phyloP scores from a whole-genome alignment of 495 filamentous ascomycete species.

The Podospora pseudoanserina region DNA sequence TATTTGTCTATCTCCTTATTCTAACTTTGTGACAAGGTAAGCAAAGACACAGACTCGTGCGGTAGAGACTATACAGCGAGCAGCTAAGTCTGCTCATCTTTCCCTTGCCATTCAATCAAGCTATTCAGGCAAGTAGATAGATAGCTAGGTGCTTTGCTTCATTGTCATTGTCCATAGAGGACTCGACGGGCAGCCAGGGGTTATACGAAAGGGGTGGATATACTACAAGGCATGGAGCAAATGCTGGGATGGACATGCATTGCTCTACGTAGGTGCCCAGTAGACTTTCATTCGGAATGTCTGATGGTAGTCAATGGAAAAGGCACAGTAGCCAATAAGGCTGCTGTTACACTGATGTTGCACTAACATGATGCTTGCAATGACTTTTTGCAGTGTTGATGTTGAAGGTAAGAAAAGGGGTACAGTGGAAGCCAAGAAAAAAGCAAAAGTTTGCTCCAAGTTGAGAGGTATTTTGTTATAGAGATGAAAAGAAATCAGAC shows the following conservation, averaged over 20 bases:
- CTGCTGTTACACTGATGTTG: not conserved
- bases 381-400: not conserved
- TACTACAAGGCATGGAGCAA: not conserved
- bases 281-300: not conserved
- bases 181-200: not conserved
- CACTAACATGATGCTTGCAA: not conserved
- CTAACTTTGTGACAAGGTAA: not conserved
- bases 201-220: not conserved
- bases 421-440: not conserved
- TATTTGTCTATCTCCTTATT: not conserved
- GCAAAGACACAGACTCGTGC: not conserved
- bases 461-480: not conserved
- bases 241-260: not conserved
- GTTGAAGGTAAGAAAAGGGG: not conserved
- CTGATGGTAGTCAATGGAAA: not conserved
- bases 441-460: not conserved
- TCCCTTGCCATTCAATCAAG: not conserved
- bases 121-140: not conserved
- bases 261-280: not conserved
- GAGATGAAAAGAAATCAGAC: not conserved
- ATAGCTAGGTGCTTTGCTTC: not conserved
- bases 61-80: not conserved
- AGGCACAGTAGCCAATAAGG: not conserved
- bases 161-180: not conserved
- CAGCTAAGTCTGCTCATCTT: not conserved